These are phyloP conservation scores for Stenocarpella maydis DNA, from an alignment of 2,329 filamentous ascomycete genomes.

Conservation along the genomic window DNA sequence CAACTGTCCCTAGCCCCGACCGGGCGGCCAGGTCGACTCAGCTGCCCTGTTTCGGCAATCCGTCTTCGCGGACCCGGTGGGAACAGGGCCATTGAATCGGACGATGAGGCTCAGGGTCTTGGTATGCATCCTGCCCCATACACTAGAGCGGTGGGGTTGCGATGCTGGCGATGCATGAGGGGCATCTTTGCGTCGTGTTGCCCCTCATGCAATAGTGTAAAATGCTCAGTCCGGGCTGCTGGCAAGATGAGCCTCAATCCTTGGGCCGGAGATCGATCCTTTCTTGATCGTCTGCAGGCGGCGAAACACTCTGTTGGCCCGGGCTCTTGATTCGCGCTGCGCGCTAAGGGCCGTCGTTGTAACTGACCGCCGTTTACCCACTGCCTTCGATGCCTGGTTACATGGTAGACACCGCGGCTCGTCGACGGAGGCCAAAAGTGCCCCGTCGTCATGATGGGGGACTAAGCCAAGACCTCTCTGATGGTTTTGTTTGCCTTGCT, in stretches of 20 bases:
- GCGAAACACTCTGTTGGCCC: conserved; percentile 22
- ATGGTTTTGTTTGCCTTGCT: not conserved
- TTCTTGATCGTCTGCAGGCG: not conserved
- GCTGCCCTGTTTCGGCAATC: conserved; percentile 2
- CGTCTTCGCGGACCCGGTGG: not conserved
- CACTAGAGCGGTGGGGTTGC: conserved; percentile 25
- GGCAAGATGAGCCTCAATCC: conserved; percentile 1
- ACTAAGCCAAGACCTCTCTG: not conserved
- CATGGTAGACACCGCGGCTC: not conserved
- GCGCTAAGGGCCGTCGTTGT: conserved; percentile 21
- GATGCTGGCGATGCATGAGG: conserved; percentile 33
- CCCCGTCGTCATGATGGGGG: conserved; percentile 30
- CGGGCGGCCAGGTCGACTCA: not conserved
- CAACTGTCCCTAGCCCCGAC: not conserved
- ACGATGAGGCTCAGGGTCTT: conserved; percentile 33
- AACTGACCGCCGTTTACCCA: conserved; percentile 36
- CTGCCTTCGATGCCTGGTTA: not conserved
- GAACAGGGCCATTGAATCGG: conserved; percentile 3
- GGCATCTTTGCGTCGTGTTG: conserved; percentile 24
- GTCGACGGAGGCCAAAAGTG: not conserved
- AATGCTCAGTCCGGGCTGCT: not conserved
- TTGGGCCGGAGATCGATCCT: conserved; percentile 22
- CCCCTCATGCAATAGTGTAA: conserved; percentile 18
- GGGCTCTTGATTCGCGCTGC: conserved; percentile 22
- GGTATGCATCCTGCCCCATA: conserved; percentile 25